A percentile compares a stretch with the other conserved stretches of the same genome.
Evolutionary conservation across 106 monocot genomes (phyloP).

Genomic region (Iris macrosiphon): DNA sequence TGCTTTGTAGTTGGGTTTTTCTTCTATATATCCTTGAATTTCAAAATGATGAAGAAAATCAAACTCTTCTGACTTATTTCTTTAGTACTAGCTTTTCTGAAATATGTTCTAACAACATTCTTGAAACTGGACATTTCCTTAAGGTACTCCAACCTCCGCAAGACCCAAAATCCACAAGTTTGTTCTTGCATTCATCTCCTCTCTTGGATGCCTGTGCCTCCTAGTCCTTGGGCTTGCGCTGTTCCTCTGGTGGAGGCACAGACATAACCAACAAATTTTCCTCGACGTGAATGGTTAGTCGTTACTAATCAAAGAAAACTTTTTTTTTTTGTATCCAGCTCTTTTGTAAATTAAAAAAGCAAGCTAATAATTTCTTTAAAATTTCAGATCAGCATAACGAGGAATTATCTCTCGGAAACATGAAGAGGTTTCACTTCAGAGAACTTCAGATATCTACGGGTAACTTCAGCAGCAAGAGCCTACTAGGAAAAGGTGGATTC

Average conservation of each 20-base stretch:
- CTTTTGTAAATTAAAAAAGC: background rate
- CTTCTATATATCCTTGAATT: no score
- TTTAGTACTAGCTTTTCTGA: no score
- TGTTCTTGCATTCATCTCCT: constrained; percentile 29
- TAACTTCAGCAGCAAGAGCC: constrained; percentile 35
- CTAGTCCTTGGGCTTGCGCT: constrained; percentile 15
- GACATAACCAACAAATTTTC: constrained; percentile 32
- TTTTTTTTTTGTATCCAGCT: no score
- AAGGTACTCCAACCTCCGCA: constrained; percentile 3
- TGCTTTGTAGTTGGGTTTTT: no score
- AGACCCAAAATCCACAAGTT: constrained; percentile 31
- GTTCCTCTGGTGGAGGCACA: constrained; percentile 44
- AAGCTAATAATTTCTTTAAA: background rate
- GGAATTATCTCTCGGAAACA: constrained; percentile 36
- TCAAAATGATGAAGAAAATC: no score
- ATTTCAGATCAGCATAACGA: constrained; percentile 30
- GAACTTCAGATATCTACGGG: constrained; percentile 45
- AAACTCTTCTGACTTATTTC: no score
- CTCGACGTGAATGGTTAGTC: constrained; percentile 44
- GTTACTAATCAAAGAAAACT: background rate
- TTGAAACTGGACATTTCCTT: no score
- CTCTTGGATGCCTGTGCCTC: constrained; percentile 19
- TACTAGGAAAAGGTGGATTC: constrained; percentile 24
- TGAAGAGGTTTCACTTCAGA: constrained; percentile 40
- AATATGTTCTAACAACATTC: no score